Conservation (phyloP, 176 grass and related monocot species). For the Rhipidocladum racemiflorum region DNA sequence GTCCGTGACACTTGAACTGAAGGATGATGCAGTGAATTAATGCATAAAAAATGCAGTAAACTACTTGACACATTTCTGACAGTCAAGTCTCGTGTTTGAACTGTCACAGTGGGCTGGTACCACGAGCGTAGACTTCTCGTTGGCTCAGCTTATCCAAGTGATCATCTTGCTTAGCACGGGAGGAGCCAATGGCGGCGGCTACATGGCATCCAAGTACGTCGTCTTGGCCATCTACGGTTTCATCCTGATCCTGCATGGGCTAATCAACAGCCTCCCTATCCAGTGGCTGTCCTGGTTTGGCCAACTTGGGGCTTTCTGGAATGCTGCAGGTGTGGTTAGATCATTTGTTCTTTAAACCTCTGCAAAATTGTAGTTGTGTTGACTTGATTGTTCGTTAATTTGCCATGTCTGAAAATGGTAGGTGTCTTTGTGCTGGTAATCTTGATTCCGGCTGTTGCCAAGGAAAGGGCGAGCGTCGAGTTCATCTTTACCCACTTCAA, state of each 20-base stretch:
- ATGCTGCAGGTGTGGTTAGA: conserved; percentile 22
- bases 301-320: conserved; percentile 54
- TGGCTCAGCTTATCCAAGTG: conserved; percentile 72
- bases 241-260: conserved; percentile 47
- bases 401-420: neutral
- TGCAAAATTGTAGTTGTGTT: neutral
- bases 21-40: neutral
- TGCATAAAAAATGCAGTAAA: neutral
- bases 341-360: neutral
- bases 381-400: neutral
- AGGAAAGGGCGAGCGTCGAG: conserved; percentile 31
- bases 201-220: conserved; percentile 62
- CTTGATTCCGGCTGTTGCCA: conserved; percentile 51
- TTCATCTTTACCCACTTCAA: conserved; percentile 81
- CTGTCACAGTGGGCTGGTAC: conserved; percentile 54
- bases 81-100: neutral
- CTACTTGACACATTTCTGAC: neutral
- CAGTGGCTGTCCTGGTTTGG: conserved; percentile 45
- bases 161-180: conserved; percentile 68
- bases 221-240: conserved; percentile 49
- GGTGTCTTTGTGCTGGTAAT: conserved; percentile 43
- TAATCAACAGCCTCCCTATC: conserved; percentile 69
- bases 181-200: conserved; percentile 61
- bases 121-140: conserved; percentile 59
- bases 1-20: neutral